Percentiles rank a stretch among this genome's conserved stretches.
phyloP scores from a whole-genome alignment of 257 asterid genomes.

The Thymus quinquecostatus region DNA sequence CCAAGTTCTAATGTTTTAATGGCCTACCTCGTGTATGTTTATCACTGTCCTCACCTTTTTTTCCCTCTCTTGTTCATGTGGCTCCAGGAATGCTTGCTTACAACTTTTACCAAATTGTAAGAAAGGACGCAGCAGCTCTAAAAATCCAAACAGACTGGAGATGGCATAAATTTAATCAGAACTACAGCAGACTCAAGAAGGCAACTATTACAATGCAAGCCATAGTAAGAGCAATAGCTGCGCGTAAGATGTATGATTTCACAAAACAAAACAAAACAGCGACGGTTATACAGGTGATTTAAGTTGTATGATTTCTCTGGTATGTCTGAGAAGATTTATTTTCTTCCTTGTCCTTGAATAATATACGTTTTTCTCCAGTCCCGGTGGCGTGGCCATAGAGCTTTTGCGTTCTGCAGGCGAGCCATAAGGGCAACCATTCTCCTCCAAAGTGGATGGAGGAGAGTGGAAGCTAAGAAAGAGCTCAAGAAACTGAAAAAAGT shows the following conservation, averaged over 20 bases:
- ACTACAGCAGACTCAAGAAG: constrained; percentile 48
- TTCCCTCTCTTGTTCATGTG: background rate
- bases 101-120: constrained; percentile 50
- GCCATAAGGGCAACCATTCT: constrained; percentile 62
- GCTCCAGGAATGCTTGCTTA: constrained; percentile 68
- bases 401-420: constrained; percentile 55
- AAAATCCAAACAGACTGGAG: constrained; percentile 80
- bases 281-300: constrained; percentile 68
- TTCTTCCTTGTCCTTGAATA: constrained; percentile 38
- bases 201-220: constrained; percentile 64
- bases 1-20: constrained; percentile 20
- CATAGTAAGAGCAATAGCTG: constrained; percentile 69
- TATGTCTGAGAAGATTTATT: constrained; percentile 18
- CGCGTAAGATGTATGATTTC: constrained; percentile 48
- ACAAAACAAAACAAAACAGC: constrained; percentile 65
- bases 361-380: constrained; percentile 56
- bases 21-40: background rate
- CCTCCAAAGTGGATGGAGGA: constrained; percentile 93
- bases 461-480: constrained; percentile 73
- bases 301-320: constrained; percentile 30
- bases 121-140: constrained; percentile 69
- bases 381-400: constrained; percentile 81
- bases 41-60: background rate
- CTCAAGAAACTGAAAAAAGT: constrained; percentile 83
- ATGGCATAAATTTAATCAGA: constrained; percentile 65